A percentile compares a stretch with the other conserved stretches of the same genome.
Evolutionary conservation across 2,329 filamentous ascomycete species (phyloP).

Genomic region (Didymella sp.): DNA sequence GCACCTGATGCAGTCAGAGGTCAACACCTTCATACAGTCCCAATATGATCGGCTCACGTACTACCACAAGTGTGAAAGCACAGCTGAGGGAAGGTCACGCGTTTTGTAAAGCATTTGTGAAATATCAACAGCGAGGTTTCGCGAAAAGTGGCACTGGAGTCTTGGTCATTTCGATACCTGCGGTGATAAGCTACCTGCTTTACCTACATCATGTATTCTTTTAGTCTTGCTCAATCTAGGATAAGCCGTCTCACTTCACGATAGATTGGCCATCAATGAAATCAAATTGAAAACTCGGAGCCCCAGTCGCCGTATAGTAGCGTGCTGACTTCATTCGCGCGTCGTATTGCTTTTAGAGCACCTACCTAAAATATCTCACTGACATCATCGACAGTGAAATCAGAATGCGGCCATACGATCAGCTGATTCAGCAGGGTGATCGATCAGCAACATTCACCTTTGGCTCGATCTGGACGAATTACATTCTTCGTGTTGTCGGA

Average conservation of each 20-base stretch:
- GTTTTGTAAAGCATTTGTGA: conserved; percentile 23
- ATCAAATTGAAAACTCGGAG: neutral
- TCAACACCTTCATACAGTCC: neutral
- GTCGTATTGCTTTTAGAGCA: neutral
- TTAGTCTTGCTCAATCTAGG: conserved; percentile 9
- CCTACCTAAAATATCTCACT: neutral
- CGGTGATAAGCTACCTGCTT: conserved; percentile 7
- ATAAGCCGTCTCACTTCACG: neutral
- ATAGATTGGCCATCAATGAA: conserved; percentile 10
- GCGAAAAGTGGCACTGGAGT: conserved; percentile 17
- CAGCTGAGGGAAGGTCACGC: conserved; percentile 1
- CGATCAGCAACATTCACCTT: neutral
- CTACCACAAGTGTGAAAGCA: conserved; percentile 4
- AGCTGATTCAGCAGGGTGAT: neutral
- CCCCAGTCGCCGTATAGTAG: neutral
- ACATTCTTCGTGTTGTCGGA: neutral
- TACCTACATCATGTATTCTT: conserved; percentile 15
- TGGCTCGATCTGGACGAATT: neutral
- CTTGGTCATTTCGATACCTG: conserved; percentile 14
- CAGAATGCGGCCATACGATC: neutral
- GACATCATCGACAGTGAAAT: neutral
- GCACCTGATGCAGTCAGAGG: neutral
- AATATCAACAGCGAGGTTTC: conserved; percentile 14
- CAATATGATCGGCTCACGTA: neutral
- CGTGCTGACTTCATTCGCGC: neutral